Evolutionary conservation across 2,329 filamentous ascomycete species (phyloP).

Genomic region (Fusarium pininemorale): DNA sequence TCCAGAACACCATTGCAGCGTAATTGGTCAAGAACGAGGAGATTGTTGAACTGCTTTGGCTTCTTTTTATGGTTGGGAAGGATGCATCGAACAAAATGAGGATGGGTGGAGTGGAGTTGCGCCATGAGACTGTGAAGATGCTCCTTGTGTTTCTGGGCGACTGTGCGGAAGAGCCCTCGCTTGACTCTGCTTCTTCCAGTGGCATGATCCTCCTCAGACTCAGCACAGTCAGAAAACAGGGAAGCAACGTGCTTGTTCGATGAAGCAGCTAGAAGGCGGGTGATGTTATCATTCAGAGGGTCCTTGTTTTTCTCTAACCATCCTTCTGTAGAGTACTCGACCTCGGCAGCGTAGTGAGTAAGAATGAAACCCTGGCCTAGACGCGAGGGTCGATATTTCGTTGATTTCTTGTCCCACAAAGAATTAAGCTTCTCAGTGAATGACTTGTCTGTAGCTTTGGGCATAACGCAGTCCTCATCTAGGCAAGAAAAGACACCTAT

Average conservation of each 20-base stretch:
- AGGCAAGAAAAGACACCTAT: conserved; percentile 99
- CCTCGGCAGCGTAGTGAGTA: conserved; percentile 96
- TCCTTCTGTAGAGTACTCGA: conserved; percentile 93
- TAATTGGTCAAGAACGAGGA: conserved; percentile 96
- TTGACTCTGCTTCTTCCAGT: conserved; percentile 84
- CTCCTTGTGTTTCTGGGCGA: conserved; percentile 96
- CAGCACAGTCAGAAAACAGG: conserved; percentile 89
- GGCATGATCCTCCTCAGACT: conserved; percentile 76
- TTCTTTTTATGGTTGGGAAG: conserved; percentile 98
- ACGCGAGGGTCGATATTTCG: conserved; percentile 89
- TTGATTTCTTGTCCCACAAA: conserved; percentile 94
- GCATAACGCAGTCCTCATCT: conserved; percentile 98
- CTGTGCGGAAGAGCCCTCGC: conserved; percentile 95
- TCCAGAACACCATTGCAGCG: conserved; percentile 99
- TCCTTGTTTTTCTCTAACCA: conserved; percentile 99
- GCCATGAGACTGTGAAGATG: conserved; percentile 96
- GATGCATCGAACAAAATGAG: conserved; percentile 98
- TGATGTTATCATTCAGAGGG: conserved; percentile 96
- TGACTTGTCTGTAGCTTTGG: conserved; percentile 94
- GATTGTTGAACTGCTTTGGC: conserved; percentile 89
- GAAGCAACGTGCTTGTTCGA: conserved; percentile 83
- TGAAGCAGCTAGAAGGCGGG: conserved; percentile 84
- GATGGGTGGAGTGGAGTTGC: conserved; percentile 94
- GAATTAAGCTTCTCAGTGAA: conserved; percentile 98
- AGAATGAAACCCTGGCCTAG: conserved; percentile 93